These are phyloP conservation scores for Knufia petricola DNA, from an alignment of 2,329 filamentous ascomycete genomes.

Conservation along the genomic window DNA sequence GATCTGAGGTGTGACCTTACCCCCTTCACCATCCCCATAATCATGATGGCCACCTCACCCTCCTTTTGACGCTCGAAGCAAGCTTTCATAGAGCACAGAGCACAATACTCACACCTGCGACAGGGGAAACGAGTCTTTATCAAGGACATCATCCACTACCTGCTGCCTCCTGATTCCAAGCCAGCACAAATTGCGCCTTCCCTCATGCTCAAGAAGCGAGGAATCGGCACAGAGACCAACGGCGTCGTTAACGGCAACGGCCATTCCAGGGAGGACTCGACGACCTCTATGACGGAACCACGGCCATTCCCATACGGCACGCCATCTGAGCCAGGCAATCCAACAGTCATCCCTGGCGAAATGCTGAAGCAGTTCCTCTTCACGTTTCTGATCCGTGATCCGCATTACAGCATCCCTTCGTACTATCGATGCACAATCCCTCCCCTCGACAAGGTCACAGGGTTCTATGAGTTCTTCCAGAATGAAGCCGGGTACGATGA, in stretches of 20 bases:
- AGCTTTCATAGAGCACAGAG: not conserved
- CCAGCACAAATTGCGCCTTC: slow-evolving; percentile 66
- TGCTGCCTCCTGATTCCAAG: slow-evolving; percentile 64
- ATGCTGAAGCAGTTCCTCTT: slow-evolving; percentile 78
- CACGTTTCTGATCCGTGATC: slow-evolving; percentile 93
- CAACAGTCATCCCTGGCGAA: slow-evolving; percentile 69
- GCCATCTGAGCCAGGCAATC: slow-evolving; percentile 59
- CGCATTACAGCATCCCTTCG: slow-evolving; percentile 80
- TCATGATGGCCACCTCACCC: slow-evolving; percentile 17
- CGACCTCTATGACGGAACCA: slow-evolving; percentile 18
- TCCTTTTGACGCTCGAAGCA: slow-evolving; percentile 18
- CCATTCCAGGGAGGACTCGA: not conserved
- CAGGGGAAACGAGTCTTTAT: slow-evolving; percentile 90
- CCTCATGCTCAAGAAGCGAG: slow-evolving; percentile 50
- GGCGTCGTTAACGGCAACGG: slow-evolving; percentile 27
- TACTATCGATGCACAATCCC: slow-evolving; percentile 92
- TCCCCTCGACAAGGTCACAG: slow-evolving; percentile 69
- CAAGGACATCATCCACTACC: slow-evolving; percentile 94
- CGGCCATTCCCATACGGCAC: slow-evolving; percentile 52
- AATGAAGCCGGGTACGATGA: slow-evolving; percentile 85
- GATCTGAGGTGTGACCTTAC: slow-evolving; percentile 56
- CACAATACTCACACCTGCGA: slow-evolving; percentile 31
- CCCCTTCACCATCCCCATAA: slow-evolving; percentile 21
- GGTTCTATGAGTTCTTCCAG: slow-evolving; percentile 78
- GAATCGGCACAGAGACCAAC: slow-evolving; percentile 44